phyloP scores from a whole-genome alignment of 2,329 filamentous ascomycete genomes.

The Chalaropsis thielavioides region DNA sequence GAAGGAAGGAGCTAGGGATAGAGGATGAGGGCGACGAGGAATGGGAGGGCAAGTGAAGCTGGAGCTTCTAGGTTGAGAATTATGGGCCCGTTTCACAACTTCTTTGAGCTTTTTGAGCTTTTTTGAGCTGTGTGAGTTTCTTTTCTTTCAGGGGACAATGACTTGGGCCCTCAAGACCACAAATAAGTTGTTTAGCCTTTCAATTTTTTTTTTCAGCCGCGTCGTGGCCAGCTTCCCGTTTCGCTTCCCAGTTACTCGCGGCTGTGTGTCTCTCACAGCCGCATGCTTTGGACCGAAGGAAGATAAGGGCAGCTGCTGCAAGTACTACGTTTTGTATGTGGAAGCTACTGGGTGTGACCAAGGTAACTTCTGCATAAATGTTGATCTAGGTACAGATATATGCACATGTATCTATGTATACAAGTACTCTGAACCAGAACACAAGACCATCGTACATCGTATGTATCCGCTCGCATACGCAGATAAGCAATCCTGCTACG shows the following conservation, averaged over 20 bases:
- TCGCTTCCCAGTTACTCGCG: neutral
- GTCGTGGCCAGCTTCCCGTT: neutral
- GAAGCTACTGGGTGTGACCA: neutral
- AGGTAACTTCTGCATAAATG: neutral
- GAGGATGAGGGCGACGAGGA: neutral
- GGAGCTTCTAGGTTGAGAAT: slow-evolving; percentile 1
- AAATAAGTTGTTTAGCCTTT: neutral
- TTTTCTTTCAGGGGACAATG: neutral
- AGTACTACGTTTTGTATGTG: neutral
- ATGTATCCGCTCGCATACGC: too few relatives aligned
- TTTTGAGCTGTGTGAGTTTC: neutral
- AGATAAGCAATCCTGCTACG: neutral
- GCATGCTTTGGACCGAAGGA: neutral
- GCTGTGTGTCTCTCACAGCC: neutral
- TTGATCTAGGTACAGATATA: neutral
- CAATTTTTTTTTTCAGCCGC: neutral
- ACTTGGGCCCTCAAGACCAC: neutral
- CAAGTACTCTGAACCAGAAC: too few relatives aligned
- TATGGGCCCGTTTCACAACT: slow-evolving; percentile 4
- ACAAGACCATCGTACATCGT: too few relatives aligned
- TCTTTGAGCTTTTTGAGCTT: neutral
- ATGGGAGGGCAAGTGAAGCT: slow-evolving; percentile 3
- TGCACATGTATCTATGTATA: too few relatives aligned
- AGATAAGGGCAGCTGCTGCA: neutral
- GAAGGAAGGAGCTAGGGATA: slow-evolving; percentile 8